A percentile compares a stretch with the other conserved stretches of the same genome.
These are phyloP conservation scores for Cymbidium sinense DNA, from an alignment of 106 monocot species.

Conservation along the genomic window DNA sequence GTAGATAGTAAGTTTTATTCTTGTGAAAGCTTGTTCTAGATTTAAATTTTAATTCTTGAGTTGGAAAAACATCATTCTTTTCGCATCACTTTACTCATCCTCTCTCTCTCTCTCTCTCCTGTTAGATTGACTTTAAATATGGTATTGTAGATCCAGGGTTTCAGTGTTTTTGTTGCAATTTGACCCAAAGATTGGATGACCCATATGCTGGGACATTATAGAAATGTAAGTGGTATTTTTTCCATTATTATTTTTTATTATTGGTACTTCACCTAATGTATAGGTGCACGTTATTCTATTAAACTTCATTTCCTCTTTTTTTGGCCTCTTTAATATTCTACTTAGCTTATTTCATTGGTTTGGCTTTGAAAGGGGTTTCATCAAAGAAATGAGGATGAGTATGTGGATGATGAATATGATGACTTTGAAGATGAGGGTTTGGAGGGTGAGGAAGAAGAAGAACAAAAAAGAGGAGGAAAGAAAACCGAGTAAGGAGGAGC, in stretches of 20 bases:
- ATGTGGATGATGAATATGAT: conserved; percentile 41
- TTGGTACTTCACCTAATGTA: neutral
- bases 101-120: neutral
- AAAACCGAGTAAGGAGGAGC: conserved; percentile 11
- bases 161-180: neutral
- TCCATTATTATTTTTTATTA: neutral
- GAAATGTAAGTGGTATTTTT: conserved; percentile 5
- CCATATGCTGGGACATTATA: conserved; percentile 5
- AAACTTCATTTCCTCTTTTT: neutral
- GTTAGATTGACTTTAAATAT: neutral
- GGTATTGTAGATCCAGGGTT: neutral
- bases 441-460: conserved; percentile 28
- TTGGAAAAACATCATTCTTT: neutral
- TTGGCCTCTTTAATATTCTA: neutral
- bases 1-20: neutral
- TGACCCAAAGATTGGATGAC: neutral
- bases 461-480: conserved; percentile 8
- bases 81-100: neutral
- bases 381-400: conserved; percentile 15
- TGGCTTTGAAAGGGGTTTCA: conserved; percentile 11
- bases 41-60: neutral
- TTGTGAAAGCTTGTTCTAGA: neutral
- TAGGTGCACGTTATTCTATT: neutral
- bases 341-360: neutral
- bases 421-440: conserved; percentile 41